A percentile compares a stretch with the other conserved stretches of the same genome.
Conservation (phyloP, 257 asterid species). For the Catharanthus roseus region DNA sequence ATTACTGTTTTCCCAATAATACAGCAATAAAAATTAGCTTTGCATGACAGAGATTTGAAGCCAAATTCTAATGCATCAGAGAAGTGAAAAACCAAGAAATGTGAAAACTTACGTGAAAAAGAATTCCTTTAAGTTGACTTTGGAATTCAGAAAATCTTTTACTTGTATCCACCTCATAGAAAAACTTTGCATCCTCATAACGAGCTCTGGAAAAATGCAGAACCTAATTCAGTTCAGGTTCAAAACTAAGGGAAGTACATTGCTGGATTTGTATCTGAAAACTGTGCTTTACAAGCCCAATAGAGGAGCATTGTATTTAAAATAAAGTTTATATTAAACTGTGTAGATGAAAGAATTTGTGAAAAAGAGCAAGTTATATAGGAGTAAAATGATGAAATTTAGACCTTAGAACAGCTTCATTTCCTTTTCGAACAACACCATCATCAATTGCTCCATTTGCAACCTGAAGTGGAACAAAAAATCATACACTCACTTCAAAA, state of each 20-base stretch:
- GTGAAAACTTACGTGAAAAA: conserved; percentile 76
- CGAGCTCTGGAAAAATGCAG: conserved; percentile 64
- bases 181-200: conserved; percentile 96
- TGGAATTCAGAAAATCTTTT: conserved; percentile 81
- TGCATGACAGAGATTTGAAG: not conserved
- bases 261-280: not conserved
- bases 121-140: conserved; percentile 79
- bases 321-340: too few species aligned
- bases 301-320: not conserved
- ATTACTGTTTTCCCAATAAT: not conserved
- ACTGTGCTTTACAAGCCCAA: not conserved
- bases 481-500: conserved; percentile 9
- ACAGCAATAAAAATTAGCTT: not conserved
- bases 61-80: not conserved
- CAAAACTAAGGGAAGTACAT: conserved; percentile 9
- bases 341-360: conserved; percentile 12
- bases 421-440: conserved; percentile 76
- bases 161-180: conserved; percentile 88
- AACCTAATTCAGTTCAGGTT: conserved; percentile 18
- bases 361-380: not conserved
- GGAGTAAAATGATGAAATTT: not conserved
- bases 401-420: conserved; percentile 96
- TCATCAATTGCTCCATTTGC: conserved; percentile 93
- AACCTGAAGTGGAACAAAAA: conserved; percentile 46
- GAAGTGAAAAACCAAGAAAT: conserved; percentile 2